These are phyloP conservation scores for Hebeloma cylindrosporum DNA, from an alignment of 768 basidiomycete species.

Conservation along the genomic window DNA sequence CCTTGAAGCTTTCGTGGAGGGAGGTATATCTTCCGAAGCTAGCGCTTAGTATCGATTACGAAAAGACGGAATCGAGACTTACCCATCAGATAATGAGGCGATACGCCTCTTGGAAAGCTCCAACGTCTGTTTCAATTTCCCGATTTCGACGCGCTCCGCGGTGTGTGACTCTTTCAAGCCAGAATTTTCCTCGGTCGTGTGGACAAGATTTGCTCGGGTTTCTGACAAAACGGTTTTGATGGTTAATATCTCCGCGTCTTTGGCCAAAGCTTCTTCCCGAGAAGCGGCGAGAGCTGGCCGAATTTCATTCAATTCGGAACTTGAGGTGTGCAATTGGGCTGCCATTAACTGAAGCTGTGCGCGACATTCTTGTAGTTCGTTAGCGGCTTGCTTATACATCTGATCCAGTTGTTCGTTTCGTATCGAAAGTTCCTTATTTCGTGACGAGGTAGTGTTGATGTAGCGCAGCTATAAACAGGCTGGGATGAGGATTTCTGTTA, in stretches of 20 bases:
- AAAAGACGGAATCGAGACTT: neutral
- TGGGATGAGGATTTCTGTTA: too few species aligned
- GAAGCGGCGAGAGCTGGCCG: slow-evolving; percentile 8
- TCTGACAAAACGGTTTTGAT: slow-evolving; percentile 9
- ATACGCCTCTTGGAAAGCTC: slow-evolving; percentile 12
- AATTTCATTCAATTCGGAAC: slow-evolving; percentile 13
- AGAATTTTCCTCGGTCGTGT: slow-evolving; percentile 4
- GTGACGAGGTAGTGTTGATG: neutral
- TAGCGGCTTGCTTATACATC: slow-evolving; percentile 10
- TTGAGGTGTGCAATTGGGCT: slow-evolving; percentile 3
- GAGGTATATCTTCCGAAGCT: slow-evolving; percentile 11
- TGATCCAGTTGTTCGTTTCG: slow-evolving; percentile 11
- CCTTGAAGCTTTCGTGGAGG: slow-evolving; percentile 13
- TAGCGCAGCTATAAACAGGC: slow-evolving; percentile 2
- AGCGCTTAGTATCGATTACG: neutral
- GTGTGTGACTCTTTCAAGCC: slow-evolving; percentile 8
- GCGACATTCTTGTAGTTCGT: slow-evolving; percentile 15
- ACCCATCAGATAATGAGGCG: slow-evolving; percentile 4
- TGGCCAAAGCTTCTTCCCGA: slow-evolving; percentile 11
- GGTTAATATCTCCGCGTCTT: slow-evolving; percentile 12
- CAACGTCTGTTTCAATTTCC: slow-evolving; percentile 7
- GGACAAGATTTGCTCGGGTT: slow-evolving; percentile 11
- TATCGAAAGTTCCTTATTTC: slow-evolving; percentile 7
- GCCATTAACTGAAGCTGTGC: slow-evolving; percentile 4
- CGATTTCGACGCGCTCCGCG: slow-evolving; percentile 12